Conservation (phyloP, 805 yeast species). For the Cyberlindnera nakhonratchasimensis region DNA sequence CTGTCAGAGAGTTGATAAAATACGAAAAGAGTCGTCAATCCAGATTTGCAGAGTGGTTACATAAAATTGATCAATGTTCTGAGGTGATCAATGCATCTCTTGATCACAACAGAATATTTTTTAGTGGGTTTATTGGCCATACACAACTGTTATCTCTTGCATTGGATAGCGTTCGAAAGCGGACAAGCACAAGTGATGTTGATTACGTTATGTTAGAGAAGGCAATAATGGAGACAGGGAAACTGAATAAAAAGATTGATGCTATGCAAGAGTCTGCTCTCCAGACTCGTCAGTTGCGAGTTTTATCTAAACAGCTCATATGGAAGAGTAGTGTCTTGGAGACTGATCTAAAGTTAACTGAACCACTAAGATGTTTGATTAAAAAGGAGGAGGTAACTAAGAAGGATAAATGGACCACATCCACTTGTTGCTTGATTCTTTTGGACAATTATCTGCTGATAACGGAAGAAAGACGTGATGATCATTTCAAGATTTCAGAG, state of each 20-base stretch:
- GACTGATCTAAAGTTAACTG: conserved; percentile 49
- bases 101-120: conserved; percentile 52
- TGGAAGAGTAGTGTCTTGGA: conserved; percentile 47
- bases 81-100: conserved; percentile 39
- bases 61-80: conserved; percentile 46
- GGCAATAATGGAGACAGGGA: conserved; percentile 53
- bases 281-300: conserved; percentile 50
- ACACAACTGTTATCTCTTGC: conserved; percentile 60
- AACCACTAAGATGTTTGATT: conserved; percentile 53
- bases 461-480: conserved; percentile 50
- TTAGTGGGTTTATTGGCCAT: conserved; percentile 53
- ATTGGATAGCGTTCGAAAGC: conserved; percentile 52
- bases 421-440: conserved; percentile 49
- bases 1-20: conserved; percentile 51
- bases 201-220: conserved; percentile 50
- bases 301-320: conserved; percentile 48
- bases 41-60: conserved; percentile 55
- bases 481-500: conserved; percentile 43
- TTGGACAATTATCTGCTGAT: conserved; percentile 70
- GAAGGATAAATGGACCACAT: conserved; percentile 61
- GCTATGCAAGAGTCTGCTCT: conserved; percentile 59
- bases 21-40: conserved; percentile 42
- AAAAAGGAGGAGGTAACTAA: conserved; percentile 55
- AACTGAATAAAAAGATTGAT: conserved; percentile 57
- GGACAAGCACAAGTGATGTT: conserved; percentile 43